Base-by-base conservation (phyloP, 805 yeast genomes). In the Zygoascus ofunaensis region DNA sequence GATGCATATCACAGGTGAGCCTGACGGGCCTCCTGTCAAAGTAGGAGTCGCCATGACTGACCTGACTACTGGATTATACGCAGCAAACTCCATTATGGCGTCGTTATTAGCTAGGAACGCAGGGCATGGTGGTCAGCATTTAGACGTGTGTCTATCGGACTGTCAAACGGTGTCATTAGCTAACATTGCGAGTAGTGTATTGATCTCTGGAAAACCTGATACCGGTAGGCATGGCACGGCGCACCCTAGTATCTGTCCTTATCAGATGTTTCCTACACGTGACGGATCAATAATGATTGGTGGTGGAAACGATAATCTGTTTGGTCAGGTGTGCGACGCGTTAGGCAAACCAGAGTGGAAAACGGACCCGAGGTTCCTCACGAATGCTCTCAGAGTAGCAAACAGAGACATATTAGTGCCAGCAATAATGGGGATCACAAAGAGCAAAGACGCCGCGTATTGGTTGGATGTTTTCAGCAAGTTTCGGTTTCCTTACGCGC, bases 1-100 rank as follows among this genome's bases (percentile, higher is more conserved):
- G 37, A 66, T 66, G 71, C 71, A 66, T 48, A 67, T 66, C 49
- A 66, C 71, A 0, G 71, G 71, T 15, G 59, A 63, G 40, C 62
- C 63, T 4, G 59, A 62, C 28, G 64, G 70, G 21, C 66, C 62
- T 10, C 70, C 71, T 1, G 67, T 64, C 20, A 66, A 67, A 48
- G 71, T 65, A 4, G 71, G 71, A 3, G 71, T 66, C 4, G 71
- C 71, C 2, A 68, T 67, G 12, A 66, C 68, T n/a, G 71, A 67
- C 46, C 48, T 66, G 39, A 65, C 69, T 15, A 60, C 71, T 1
- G 71, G 71, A 0, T 50, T 66, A 32, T 66, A 67, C 44, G 62
- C 69, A 3, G 60, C 62, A 1, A 59, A 62, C 41, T 57, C 68
- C 1, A 57, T 66, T 10, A 46, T 67, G 52, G 71, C 68, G 0